Evolutionary conservation across 306 rosid genomes (phyloP), one percentile per base, ranked within the genome.

Genomic region (Amphicarpaea edgeworthii): DNA sequence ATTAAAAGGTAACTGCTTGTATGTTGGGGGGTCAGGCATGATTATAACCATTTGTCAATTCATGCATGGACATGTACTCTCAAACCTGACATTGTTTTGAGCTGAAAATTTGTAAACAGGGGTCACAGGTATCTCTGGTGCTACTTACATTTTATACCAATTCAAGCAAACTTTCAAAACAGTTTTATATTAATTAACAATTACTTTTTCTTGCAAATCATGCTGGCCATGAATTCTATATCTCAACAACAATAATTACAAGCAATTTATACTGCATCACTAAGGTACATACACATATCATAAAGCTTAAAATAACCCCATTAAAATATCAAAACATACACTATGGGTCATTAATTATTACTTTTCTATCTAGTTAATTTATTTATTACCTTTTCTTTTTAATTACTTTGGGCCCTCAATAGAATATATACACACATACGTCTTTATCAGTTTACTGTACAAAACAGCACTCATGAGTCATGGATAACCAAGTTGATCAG

Each of bases 1-100:
- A 26, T 47, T 58, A 28, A 72, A 81, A 68, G 70, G 24, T 43
- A 5, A 68, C 26, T 71, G 19, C 23, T 54, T 43, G 60, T 15
- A 47, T 54, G 68, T 76, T 68, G 47, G 80, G 78, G 82, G 64
- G 34, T 71, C 63, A 51, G 69, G 76, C 67, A 76, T 46, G 58
- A 75, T 78, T 50, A 78, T 85, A 82, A 43, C 58, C 53, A 75
- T 71, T 80, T 83, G 90, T 86, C 89, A 79, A 80, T 79, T 82
- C 79, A 70, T 79, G 86, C 82, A 81, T 74, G 78, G 85, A 84
- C 84, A 46, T 70, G 81, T 77, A 37, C 84, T 85, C 76, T 71
- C 78, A 69, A 66, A 64, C 80, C 85, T 81, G 89, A 81, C 89
- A 66, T 49, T 42, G 23, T 68, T 77, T 21, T 79, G 58, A 79